Evolutionary conservation across 768 basidiomycete species (phyloP).

Genomic region (Nidula microcarpa): DNA sequence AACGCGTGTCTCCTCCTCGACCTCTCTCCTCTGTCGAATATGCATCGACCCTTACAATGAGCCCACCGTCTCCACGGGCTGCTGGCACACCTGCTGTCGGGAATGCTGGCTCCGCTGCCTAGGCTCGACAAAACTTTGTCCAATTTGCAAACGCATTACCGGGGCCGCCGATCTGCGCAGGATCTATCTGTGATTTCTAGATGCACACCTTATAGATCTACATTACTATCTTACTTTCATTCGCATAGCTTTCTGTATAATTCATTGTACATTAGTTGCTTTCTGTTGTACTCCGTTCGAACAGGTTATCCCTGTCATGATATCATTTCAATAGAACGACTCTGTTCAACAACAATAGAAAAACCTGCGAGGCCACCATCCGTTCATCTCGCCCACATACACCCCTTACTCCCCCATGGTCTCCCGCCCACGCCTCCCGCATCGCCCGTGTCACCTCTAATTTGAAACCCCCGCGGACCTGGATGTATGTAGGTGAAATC

Average conservation of each 20-base stretch:
- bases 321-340: too few relatives aligned
- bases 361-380: too few relatives aligned
- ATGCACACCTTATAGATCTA: background rate
- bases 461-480: too few relatives aligned
- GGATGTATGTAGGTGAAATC: too few relatives aligned
- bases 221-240: background rate
- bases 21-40: slow-evolving; percentile 62
- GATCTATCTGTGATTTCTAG: slow-evolving; percentile 55
- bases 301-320: background rate
- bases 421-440: too few relatives aligned
- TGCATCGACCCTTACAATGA: slow-evolving; percentile 78
- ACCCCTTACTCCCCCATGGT: too few relatives aligned
- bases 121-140: slow-evolving; percentile 78
- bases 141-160: slow-evolving; percentile 86
- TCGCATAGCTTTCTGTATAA: background rate
- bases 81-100: slow-evolving; percentile 84
- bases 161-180: slow-evolving; percentile 70
- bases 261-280: slow-evolving; percentile 8
- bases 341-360: too few relatives aligned
- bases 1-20: slow-evolving; percentile 33
- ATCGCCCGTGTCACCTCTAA: too few relatives aligned
- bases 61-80: slow-evolving; percentile 78
- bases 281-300: slow-evolving; percentile 1
- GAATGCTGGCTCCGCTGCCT: slow-evolving; percentile 85
- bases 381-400: too few relatives aligned